Percentiles rank a stretch among this genome's conserved stretches.
Conservation (phyloP, 108 stramenopile genomes). For the Schizochytrium sp. region DNA sequence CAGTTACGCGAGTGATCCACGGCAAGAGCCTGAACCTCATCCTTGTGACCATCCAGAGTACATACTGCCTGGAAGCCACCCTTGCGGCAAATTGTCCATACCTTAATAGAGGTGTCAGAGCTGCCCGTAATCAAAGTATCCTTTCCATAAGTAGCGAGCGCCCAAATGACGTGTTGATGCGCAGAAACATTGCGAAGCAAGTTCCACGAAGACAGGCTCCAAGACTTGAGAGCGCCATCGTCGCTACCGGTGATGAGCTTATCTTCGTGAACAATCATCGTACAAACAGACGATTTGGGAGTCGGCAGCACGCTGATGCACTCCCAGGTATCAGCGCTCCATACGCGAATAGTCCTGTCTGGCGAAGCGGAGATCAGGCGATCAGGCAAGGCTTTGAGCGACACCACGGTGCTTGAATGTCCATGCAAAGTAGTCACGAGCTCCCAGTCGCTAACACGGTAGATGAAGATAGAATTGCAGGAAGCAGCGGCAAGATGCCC, state of each 20-base stretch:
- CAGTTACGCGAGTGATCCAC: conserved; percentile 10
- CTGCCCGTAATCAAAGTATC: conserved; percentile 18
- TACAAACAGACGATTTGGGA: conserved; percentile 24
- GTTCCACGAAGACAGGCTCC: conserved; percentile 28
- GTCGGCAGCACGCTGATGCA: background rate
- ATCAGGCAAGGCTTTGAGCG: background rate
- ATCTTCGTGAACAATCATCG: conserved; percentile 31
- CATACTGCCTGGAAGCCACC: conserved; percentile 8
- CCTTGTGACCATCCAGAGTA: conserved; percentile 10
- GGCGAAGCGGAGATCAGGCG: conserved; percentile 50
- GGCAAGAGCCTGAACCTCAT: conserved; percentile 54
- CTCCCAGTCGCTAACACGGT: conserved; percentile 30
- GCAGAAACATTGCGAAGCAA: conserved; percentile 30
- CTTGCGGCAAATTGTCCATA: conserved; percentile 19
- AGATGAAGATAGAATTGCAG: conserved; percentile 30
- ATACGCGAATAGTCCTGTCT: conserved; percentile 38
- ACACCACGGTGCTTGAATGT: background rate
- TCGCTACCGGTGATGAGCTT: conserved; percentile 44
- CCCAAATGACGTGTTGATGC: conserved; percentile 57
- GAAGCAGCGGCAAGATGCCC: conserved; percentile 9
- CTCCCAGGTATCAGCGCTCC: conserved; percentile 36
- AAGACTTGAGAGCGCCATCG: conserved; percentile 44
- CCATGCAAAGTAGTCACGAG: background rate
- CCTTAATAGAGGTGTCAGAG: conserved; percentile 48
- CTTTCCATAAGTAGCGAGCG: conserved; percentile 37